phyloP scores from a whole-genome alignment of 139 green algal species.

The Chlorella sp. region DNA sequence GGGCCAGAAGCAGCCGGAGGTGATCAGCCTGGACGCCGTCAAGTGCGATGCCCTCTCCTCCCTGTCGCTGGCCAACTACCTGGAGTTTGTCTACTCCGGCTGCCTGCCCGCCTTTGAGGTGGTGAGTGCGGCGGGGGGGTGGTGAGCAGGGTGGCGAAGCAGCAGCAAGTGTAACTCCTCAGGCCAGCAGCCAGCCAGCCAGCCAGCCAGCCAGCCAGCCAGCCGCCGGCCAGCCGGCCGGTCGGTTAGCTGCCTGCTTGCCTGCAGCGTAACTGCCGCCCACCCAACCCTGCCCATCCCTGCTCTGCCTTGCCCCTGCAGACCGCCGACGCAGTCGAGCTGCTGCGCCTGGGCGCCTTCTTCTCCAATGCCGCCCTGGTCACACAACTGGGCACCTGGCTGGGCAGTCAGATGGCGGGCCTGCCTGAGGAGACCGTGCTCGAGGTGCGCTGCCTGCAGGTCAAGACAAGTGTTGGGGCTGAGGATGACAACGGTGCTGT shows the following conservation, averaged over 20 bases:
- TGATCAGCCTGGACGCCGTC: neutral
- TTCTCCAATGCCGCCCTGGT: neutral
- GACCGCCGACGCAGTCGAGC: neutral
- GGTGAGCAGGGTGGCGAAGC: too few species aligned
- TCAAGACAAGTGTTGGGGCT: too few species aligned
- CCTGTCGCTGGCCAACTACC: neutral
- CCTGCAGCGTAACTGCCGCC: too few species aligned
- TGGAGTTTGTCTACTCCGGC: slow-evolving; percentile 2
- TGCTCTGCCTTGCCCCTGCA: neutral
- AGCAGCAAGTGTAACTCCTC: too few species aligned
- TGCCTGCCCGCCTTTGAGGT: neutral
- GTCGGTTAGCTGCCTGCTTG: too few species aligned
- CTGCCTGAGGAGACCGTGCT: neutral
- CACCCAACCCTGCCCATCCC: too few species aligned
- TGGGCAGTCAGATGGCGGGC: neutral
- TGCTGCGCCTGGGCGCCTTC: slow-evolving; percentile 8
- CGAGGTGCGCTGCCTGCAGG: neutral
- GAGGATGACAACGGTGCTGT: too few species aligned
- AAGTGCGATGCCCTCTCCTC: neutral
- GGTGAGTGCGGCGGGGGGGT: neutral
- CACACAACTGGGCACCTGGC: neutral
- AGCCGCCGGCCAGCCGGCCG: too few species aligned
- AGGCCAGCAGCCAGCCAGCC: too few species aligned
- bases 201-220: too few species aligned
- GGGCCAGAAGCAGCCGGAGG: neutral